Conservation (phyloP, 2,329 filamentous ascomycete species). For the Exutisphaerella laricina region DNA sequence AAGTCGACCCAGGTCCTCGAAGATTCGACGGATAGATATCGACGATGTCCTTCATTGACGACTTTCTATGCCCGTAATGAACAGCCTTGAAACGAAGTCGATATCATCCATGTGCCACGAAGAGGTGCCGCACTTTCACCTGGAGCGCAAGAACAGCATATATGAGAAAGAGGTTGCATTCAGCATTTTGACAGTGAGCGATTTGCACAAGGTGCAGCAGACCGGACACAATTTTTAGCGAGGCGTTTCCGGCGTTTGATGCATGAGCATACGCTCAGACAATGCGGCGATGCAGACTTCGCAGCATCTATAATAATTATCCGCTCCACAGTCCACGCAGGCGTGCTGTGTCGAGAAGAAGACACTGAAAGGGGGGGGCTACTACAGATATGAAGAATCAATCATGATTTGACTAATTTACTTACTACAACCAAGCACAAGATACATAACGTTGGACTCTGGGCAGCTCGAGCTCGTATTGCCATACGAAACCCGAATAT, state of each 20-base stretch:
- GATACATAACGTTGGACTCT: not conserved
- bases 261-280: not conserved
- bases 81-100: not conserved
- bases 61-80: too few relatives aligned
- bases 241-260: not conserved
- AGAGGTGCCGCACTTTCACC: not conserved
- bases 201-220: too few relatives aligned
- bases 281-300: not conserved
- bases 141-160: not conserved
- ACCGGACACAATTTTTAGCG: not conserved
- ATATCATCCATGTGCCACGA: not conserved
- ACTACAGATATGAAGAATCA: not conserved
- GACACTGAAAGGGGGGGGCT: not conserved
- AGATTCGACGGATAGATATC: conserved; percentile 29
- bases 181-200: not conserved
- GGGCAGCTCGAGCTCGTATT: not conserved
- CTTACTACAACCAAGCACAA: too few relatives aligned
- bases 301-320: not conserved
- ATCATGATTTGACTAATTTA: not conserved
- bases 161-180: not conserved
- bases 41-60: conserved; percentile 31
- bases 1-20: conserved; percentile 16
- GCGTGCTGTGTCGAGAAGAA: not conserved
- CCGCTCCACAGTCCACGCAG: not conserved
- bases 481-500: not conserved